Percentiles rank a stretch among this genome's conserved stretches.
These are phyloP conservation scores for Plasmodium adleri DNA, from an alignment of 169 alveolate genomes.

Conservation along the genomic window DNA sequence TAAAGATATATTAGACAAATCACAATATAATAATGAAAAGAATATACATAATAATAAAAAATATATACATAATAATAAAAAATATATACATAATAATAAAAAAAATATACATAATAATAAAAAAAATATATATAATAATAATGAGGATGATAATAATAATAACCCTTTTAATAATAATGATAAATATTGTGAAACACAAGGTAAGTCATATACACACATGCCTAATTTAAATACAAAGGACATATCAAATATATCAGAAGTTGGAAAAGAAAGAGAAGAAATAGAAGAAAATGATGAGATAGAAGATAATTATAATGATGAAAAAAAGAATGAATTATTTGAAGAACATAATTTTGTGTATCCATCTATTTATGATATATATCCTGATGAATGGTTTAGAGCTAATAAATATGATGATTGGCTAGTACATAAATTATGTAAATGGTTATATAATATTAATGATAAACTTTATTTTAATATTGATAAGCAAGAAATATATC, in stretches of 20 bases:
- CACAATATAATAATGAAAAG: not conserved
- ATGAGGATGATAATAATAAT: not conserved
- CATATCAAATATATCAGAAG: no score
- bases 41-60: not conserved
- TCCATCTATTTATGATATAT: slow-evolving; percentile 35
- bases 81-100: not conserved
- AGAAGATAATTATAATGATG: no score
- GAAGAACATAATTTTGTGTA: not conserved
- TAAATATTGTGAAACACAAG: not conserved
- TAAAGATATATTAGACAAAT: not conserved
- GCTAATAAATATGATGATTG: slow-evolving; percentile 78
- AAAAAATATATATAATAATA: not conserved
- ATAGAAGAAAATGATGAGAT: no score
- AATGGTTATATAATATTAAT: slow-evolving; percentile 82
- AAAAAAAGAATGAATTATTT: slow-evolving; percentile 9
- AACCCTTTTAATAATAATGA: not conserved
- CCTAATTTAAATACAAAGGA: no score
- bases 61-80: not conserved
- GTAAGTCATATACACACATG: no score
- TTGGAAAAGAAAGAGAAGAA: no score
- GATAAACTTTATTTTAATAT: slow-evolving; percentile 82
- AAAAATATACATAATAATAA: not conserved
- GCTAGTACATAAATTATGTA: slow-evolving; percentile 78
- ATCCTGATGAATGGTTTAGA: slow-evolving; percentile 40
- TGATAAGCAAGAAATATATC: slow-evolving; percentile 57